These are phyloP conservation scores for Boletus speciosus DNA, from an alignment of 768 basidiomycete species.

Conservation along the genomic window DNA sequence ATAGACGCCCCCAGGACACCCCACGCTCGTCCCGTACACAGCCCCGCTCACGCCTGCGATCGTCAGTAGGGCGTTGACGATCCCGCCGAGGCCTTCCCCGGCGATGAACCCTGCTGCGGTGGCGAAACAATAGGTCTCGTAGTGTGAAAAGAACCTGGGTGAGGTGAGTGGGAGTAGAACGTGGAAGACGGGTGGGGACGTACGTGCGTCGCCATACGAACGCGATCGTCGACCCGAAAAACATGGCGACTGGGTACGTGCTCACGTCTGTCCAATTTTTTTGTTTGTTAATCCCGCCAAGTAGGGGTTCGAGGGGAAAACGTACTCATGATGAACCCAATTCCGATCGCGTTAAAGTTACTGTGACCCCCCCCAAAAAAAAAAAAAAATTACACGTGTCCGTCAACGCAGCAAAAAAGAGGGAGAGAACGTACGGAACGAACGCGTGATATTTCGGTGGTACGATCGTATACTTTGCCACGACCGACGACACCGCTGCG, in stretches of 20 bases:
- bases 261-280: slow-evolving; percentile 10
- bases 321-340: slow-evolving; percentile 1
- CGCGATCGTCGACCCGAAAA: slow-evolving; percentile 23
- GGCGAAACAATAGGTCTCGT: slow-evolving; percentile 31
- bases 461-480: slow-evolving; percentile 35
- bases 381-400: neutral
- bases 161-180: no score
- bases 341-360: slow-evolving; percentile 29
- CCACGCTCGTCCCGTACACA: slow-evolving; percentile 24
- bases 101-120: slow-evolving; percentile 40
- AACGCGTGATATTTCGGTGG: slow-evolving; percentile 22
- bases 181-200: neutral
- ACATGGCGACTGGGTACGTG: slow-evolving; percentile 25
- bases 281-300: no score
- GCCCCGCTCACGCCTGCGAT: slow-evolving; percentile 30
- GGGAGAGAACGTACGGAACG: slow-evolving; percentile 15
- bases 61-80: slow-evolving; percentile 31
- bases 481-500: slow-evolving; percentile 40
- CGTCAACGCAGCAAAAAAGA: neutral
- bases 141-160: slow-evolving; percentile 9
- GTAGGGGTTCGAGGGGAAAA: neutral
- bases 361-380: neutral
- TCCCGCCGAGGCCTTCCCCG: slow-evolving; percentile 39
- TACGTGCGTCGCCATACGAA: slow-evolving; percentile 16
- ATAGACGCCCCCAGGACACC: slow-evolving; percentile 27